A percentile compares a stretch with the other conserved stretches of the same genome.
Conservation (phyloP, 1,284 basidiomycete species). For the Sanghuangporus weigelae region DNA sequence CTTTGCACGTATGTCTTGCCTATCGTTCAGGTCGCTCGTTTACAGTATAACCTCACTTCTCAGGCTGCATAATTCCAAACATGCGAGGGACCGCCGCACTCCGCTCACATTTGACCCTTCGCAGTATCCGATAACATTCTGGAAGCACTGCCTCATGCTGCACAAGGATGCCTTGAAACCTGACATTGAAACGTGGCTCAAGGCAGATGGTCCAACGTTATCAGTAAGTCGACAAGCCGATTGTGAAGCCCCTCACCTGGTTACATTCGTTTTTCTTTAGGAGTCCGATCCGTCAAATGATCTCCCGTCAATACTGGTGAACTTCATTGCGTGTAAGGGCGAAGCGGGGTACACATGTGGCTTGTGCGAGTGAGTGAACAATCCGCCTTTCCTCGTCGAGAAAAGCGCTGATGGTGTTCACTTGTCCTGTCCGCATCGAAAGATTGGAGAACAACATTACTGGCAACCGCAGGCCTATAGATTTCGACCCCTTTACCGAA, state of each 20-base stretch:
- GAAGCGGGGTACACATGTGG: conserved; percentile 2
- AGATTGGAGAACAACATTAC: conserved; percentile 3
- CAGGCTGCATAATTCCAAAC: not conserved
- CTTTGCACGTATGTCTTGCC: conserved; percentile 8
- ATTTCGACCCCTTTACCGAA: not conserved
- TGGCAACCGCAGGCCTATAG: not conserved
- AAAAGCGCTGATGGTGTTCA: not conserved
- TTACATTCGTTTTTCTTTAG: not conserved
- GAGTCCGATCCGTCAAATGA: not conserved
- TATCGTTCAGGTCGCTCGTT: not conserved
- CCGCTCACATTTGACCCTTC: conserved; percentile 6
- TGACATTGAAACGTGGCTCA: conserved; percentile 3
- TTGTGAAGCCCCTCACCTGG: too few relatives aligned
- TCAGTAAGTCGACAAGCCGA: not conserved
- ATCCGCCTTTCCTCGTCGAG: too few relatives aligned
- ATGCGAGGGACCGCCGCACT: not conserved
- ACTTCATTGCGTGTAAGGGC: conserved; percentile 6
- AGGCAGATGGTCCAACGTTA: not conserved
- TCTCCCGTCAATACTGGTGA: not conserved
- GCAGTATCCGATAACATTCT: conserved; percentile 2
- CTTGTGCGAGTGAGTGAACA: conserved; percentile 5
- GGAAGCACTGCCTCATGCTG: conserved; percentile 5
- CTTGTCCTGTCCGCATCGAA: not conserved
- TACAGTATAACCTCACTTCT: not conserved
- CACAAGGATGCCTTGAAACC: conserved; percentile 8